Conservation (phyloP, 2,329 filamentous ascomycete species). For the Stachybotrys chartarum region DNA sequence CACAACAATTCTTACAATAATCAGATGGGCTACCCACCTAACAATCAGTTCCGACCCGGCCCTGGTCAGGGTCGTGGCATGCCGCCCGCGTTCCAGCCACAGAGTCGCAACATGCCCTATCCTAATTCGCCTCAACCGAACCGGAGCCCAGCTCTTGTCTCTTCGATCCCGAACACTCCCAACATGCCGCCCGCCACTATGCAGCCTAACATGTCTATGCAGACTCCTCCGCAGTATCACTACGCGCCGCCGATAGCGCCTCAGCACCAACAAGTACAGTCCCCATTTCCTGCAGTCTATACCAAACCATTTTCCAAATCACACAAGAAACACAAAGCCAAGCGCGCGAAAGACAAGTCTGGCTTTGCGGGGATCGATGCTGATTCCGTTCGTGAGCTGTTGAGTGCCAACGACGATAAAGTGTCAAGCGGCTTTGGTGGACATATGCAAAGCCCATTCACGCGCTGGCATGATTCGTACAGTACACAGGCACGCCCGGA, state of each 20-base stretch:
- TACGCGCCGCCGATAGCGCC: constrained; percentile 51
- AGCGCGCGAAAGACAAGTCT: constrained; percentile 39
- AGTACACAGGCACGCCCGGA: constrained; percentile 7
- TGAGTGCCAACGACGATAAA: neutral
- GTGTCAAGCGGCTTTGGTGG: neutral
- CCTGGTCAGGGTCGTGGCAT: constrained; percentile 45
- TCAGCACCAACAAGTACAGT: constrained; percentile 55
- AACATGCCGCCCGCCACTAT: constrained; percentile 57
- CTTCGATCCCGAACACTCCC: constrained; percentile 61
- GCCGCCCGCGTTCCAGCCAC: constrained; percentile 37
- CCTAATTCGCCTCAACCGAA: constrained; percentile 58
- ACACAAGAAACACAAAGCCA: constrained; percentile 36
- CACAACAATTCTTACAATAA: constrained; percentile 36
- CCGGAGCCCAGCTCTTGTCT: constrained; percentile 59
- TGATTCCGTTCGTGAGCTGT: neutral
- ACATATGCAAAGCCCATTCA: constrained; percentile 18
- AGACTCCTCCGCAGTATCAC: constrained; percentile 55
- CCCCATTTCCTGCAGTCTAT: constrained; percentile 30
- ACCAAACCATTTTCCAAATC: constrained; percentile 30
- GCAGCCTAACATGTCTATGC: constrained; percentile 53
- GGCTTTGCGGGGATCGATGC: constrained; percentile 22
- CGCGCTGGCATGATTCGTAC: constrained; percentile 17
- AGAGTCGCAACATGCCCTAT: constrained; percentile 39
- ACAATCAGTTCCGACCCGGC: constrained; percentile 33
- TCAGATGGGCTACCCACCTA: constrained; percentile 35